Conservation (phyloP, 2,329 filamentous ascomycete species). For the Dactylellina leptospora region DNA sequence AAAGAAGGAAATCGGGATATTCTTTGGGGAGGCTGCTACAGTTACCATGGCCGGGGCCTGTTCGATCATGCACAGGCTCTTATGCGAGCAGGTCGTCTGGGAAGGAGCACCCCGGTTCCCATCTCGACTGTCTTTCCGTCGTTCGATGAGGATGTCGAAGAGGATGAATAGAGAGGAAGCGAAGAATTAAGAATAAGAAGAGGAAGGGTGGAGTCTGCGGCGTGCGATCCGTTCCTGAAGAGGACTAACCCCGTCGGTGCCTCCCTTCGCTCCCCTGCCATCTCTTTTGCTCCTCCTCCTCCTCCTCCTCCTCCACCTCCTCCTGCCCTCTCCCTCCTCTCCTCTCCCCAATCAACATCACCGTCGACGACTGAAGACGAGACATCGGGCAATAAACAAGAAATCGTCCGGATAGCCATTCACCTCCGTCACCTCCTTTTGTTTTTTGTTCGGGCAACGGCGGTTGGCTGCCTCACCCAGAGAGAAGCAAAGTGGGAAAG, state of each 20-base stretch:
- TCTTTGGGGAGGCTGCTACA: background rate
- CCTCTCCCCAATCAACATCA: conserved; percentile 37
- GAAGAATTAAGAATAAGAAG: too few species aligned
- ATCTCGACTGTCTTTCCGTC: too few species aligned
- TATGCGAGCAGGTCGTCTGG: too few species aligned
- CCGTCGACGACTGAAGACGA: conserved; percentile 6
- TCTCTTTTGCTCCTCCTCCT: conserved; percentile 22
- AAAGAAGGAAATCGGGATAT: background rate
- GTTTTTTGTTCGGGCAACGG: background rate
- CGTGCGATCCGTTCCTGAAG: conserved; percentile 50
- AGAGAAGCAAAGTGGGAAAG: background rate
- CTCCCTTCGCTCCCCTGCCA: conserved; percentile 44
- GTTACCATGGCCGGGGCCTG: conserved; percentile 5
- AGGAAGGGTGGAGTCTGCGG: conserved; percentile 18
- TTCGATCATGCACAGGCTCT: too few species aligned
- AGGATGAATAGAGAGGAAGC: too few species aligned
- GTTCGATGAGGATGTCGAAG: too few species aligned
- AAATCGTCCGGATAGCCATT: background rate
- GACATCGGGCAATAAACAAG: background rate
- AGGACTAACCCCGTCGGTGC: conserved; percentile 53
- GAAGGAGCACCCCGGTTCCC: background rate
- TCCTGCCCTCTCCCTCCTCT: conserved; percentile 4
- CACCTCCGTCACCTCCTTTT: background rate
- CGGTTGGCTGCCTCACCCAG: conserved; percentile 10
- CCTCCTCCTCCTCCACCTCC: conserved; percentile 28